phyloP scores from a whole-genome alignment of 352 stramenopile species.

The Phytophthora ramorum region DNA sequence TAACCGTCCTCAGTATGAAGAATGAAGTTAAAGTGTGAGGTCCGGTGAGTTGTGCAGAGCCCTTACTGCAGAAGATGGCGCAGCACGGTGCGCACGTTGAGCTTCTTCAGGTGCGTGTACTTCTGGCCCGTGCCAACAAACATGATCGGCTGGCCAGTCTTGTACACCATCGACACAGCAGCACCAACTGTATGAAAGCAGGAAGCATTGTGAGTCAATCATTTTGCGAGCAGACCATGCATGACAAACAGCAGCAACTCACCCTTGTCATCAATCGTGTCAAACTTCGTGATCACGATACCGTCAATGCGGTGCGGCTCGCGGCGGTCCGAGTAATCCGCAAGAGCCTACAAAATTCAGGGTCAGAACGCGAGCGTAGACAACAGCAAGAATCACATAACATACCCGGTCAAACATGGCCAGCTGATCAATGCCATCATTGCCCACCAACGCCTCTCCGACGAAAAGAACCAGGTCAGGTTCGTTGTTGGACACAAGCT shows the following conservation, averaged over 20 bases:
- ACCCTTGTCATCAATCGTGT: conserved; percentile 99
- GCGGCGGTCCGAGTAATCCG: conserved; percentile 88
- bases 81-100: conserved; percentile 96
- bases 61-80: conserved; percentile 80
- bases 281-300: conserved; percentile 99
- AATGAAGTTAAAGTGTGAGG: conserved; percentile 20
- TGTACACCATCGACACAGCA: conserved; percentile 99
- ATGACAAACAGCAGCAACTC: conserved; percentile 11
- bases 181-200: conserved; percentile 91
- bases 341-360: conserved; percentile 64
- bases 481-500: conserved; percentile 97
- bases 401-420: conserved; percentile 93
- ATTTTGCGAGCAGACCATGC: background rate
- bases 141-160: conserved; percentile 98
- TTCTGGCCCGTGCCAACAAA: conserved; percentile 99
- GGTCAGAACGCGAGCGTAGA: conserved; percentile 9
- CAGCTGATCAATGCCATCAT: conserved; percentile 99
- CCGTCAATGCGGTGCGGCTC: conserved; percentile 95
- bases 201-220: conserved; percentile 6
- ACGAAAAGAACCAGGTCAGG: conserved; percentile 99
- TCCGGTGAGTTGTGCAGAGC: conserved; percentile 4
- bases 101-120: conserved; percentile 99
- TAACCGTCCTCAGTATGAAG: conserved; percentile 24
- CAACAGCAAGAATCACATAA: background rate
- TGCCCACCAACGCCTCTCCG: conserved; percentile 98